Conservation (phyloP, 2,329 filamentous ascomycete genomes). For the Curvularia sp. region DNA sequence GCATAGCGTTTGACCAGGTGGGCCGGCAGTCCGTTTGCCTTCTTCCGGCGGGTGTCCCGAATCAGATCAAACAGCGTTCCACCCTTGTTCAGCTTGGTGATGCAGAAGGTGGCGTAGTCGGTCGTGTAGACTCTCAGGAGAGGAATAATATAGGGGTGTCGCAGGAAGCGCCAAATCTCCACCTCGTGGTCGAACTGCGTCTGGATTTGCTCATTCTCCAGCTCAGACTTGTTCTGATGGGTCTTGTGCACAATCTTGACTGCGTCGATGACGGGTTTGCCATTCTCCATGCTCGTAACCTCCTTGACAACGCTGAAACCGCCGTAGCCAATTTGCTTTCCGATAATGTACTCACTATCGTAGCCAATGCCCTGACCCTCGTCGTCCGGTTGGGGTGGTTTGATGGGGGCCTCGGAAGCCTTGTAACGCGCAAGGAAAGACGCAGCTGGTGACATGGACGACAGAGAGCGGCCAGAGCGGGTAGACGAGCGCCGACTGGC, state of each 20-base stretch:
- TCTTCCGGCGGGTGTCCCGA: slow-evolving; percentile 58
- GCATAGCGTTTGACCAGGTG: slow-evolving; percentile 65
- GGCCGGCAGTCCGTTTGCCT: slow-evolving; percentile 56
- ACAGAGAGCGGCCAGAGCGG: slow-evolving; percentile 57
- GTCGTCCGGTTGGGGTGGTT: slow-evolving; percentile 64
- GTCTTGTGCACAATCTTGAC: slow-evolving; percentile 73
- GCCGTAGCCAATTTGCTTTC: slow-evolving; percentile 69
- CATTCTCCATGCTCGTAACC: slow-evolving; percentile 66
- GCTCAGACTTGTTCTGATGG: slow-evolving; percentile 62
- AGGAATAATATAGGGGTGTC: slow-evolving; percentile 67
- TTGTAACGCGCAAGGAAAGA: slow-evolving; percentile 65
- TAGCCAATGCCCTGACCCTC: slow-evolving; percentile 72
- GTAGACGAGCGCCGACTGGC: slow-evolving; percentile 53
- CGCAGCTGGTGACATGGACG: slow-evolving; percentile 65
- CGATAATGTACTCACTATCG: slow-evolving; percentile 68
- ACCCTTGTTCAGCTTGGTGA: slow-evolving; percentile 68
- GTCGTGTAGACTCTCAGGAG: slow-evolving; percentile 71
- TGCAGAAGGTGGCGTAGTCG: slow-evolving; percentile 72
- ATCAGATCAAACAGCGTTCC: slow-evolving; percentile 71
- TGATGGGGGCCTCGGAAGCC: slow-evolving; percentile 46
- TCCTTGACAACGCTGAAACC: slow-evolving; percentile 73
- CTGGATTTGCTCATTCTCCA: slow-evolving; percentile 70
- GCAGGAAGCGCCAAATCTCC: slow-evolving; percentile 70
- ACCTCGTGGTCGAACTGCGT: slow-evolving; percentile 74
- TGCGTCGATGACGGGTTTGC: slow-evolving; percentile 63